Base-by-base conservation (phyloP, 2,329 filamentous ascomycete genomes). In the Zasmidium cellare region DNA sequence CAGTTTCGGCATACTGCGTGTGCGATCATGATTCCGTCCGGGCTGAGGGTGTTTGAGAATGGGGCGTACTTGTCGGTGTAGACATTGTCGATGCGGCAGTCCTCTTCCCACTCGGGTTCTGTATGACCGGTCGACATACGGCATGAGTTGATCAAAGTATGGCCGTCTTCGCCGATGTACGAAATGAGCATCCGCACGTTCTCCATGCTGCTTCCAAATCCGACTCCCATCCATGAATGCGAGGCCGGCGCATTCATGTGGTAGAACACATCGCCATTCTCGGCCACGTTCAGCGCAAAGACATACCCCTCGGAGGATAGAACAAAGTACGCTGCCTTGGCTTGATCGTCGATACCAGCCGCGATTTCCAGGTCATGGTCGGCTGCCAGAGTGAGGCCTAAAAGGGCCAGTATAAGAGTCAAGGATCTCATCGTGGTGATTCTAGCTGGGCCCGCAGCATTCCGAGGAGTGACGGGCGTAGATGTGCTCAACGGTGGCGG, bases 151-250 rank as follows among this genome's bases (percentile, higher is more conserved):
- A 72, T 76, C 18, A 77, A 65, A 38, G 72, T 72, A 72, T 56
- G 24, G 18, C 64, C 66, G 56, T 67, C 55, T 2, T 65, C 64
- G 38, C 70, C 69, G 2, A 74, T 70, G 64, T 80, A 79, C 58
- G 78, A 71, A 46, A 80, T 67, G 41, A 80, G 70, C 71, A 80
- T 80, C 55, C 79, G 65, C 16, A 74, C 71, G 31, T 75, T 69
- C 56, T 68, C 69, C 78, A 80, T 80, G 52, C 67, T 64, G 31
- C 63, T 64, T 3, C 78, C 78, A 58, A 79, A 75, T 2, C 78
- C 78, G 14, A 79, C 71, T 2, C 64, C 76, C 9, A 77, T 72
- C 78, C 78, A 80, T 3, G 75, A 76, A 53, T 75, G 73, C 14
- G 70, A 70, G 7, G 74, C 55, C 2, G 65, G 66, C 44, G 66